A percentile compares a stretch with the other conserved stretches of the same genome.
Conservation (phyloP, 108 stramenopile species). For the Skeletonema marinoi region DNA sequence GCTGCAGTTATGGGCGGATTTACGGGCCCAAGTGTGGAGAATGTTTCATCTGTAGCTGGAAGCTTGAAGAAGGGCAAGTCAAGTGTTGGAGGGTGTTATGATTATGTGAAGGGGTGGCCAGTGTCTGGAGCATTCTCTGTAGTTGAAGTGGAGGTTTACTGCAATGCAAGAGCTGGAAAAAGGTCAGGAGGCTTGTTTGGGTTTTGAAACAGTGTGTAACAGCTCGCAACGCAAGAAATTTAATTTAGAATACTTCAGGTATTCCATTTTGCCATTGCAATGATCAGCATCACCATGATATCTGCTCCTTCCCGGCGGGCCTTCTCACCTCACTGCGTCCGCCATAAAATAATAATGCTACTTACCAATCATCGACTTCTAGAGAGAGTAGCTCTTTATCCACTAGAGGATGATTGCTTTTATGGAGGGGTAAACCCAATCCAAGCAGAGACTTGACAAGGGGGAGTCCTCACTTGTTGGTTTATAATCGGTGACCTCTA, state of each 20-base stretch:
- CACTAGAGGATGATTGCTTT: no score
- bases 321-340: no score
- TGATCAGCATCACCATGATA: no score
- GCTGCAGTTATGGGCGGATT: slow-evolving; percentile 86
- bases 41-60: slow-evolving; percentile 57
- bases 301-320: no score
- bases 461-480: neutral
- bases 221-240: no score
- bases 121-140: slow-evolving; percentile 57
- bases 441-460: neutral
- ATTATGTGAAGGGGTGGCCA: slow-evolving; percentile 62
- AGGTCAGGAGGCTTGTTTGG: slow-evolving; percentile 39
- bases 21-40: slow-evolving; percentile 81
- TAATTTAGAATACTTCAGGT: no score
- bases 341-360: no score
- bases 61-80: slow-evolving; percentile 57
- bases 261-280: no score
- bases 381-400: no score
- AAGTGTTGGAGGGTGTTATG: slow-evolving; percentile 63
- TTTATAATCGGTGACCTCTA: no score
- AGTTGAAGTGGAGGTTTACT: slow-evolving; percentile 79
- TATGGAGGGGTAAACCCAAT: no score
- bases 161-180: slow-evolving; percentile 53
- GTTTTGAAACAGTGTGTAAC: neutral
- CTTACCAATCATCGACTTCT: no score